Evolutionary conservation across 2,329 filamentous ascomycete species (phyloP).

Genomic region (Xylaria sp.): DNA sequence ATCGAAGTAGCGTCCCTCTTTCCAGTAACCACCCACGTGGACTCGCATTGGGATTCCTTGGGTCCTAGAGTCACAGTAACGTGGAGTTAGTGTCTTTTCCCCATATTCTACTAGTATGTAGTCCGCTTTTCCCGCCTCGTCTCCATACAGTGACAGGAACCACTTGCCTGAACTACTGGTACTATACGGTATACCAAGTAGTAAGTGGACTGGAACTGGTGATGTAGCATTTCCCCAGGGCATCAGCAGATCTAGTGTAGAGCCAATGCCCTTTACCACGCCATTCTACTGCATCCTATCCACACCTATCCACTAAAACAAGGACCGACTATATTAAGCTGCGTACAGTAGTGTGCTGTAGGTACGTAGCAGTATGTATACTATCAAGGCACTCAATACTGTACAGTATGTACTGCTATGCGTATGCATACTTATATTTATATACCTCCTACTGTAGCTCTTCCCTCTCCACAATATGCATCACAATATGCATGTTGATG

Average conservation of each 20-base stretch:
- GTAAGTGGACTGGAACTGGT: not conserved
- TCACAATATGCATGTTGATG: constrained; percentile 22
- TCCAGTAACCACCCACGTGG: not conserved
- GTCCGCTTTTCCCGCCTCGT: not conserved
- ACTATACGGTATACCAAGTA: not conserved
- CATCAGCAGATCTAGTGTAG: constrained; percentile 23
- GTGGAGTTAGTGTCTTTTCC: constrained; percentile 10
- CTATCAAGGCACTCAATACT: not conserved
- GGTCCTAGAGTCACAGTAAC: not conserved
- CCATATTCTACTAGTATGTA: not conserved
- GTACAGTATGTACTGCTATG: not conserved
- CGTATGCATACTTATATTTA: not conserved
- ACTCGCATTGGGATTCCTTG: not conserved
- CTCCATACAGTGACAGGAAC: constrained; percentile 21
- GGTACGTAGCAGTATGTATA: not conserved
- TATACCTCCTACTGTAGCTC: constrained; percentile 5
- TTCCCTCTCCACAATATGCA: constrained; percentile 32
- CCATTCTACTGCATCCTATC: not conserved
- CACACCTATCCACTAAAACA: no score
- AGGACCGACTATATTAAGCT: constrained; percentile 15
- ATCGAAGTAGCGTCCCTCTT: not conserved
- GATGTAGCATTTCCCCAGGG: constrained; percentile 31
- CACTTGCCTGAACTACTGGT: constrained; percentile 4
- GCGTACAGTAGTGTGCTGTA: constrained; percentile 5
- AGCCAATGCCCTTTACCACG: not conserved